phyloP scores from a whole-genome alignment of 23 red algal species.

The Gracilaria vermiculophylla region DNA sequence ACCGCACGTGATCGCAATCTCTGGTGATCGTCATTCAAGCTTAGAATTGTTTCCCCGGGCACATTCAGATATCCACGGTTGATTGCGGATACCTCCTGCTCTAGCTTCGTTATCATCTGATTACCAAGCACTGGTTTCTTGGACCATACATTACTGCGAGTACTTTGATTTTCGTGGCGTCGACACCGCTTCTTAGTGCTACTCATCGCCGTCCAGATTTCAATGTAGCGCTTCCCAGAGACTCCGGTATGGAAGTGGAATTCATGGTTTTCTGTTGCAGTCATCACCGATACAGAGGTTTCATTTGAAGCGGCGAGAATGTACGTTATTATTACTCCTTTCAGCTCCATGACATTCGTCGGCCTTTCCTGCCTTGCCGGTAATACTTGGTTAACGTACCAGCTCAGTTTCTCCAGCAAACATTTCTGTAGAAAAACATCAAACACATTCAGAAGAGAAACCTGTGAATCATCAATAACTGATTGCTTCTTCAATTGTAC shows the following conservation, averaged over 20 bases:
- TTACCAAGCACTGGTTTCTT: not conserved
- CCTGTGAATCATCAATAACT: too few species aligned
- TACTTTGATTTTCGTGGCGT: not conserved
- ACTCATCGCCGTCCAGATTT: not conserved
- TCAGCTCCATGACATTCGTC: not conserved
- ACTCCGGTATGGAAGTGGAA: slow-evolving; percentile 9
- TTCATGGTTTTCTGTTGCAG: not conserved
- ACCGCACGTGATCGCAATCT: slow-evolving; percentile 8
- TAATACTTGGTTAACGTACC: not conserved
- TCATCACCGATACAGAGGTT: not conserved
- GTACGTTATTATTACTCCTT: not conserved
- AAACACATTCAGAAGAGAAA: too few species aligned
- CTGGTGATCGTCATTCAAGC: slow-evolving; percentile 15
- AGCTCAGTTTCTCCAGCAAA: not conserved
- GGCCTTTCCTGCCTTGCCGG: not conserved
- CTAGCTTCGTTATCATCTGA: slow-evolving; percentile 5
- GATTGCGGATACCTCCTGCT: slow-evolving; percentile 9
- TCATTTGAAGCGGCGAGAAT: slow-evolving; percentile 16
- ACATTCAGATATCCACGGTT: slow-evolving; percentile 5
- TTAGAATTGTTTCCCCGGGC: slow-evolving; percentile 7
- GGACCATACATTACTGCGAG: not conserved
- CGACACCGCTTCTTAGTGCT: not conserved
- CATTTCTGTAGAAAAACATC: not conserved
- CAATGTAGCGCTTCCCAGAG: not conserved
- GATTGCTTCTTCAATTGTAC: too few species aligned